These are phyloP conservation scores for Albatrellus ellisii DNA, from an alignment of 768 basidiomycete genomes.

Conservation along the genomic window DNA sequence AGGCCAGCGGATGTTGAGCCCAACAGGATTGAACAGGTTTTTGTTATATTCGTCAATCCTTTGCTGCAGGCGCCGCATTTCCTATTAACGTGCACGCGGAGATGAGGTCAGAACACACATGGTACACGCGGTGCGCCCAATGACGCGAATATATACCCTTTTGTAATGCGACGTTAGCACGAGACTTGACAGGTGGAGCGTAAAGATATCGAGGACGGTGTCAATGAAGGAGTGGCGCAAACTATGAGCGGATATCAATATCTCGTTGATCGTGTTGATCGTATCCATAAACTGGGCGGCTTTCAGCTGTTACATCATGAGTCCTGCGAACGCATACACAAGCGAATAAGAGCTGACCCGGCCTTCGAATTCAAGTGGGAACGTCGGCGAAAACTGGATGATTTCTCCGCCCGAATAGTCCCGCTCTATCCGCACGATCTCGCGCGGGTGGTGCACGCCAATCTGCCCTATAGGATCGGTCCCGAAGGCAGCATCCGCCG, in stretches of 20 bases:
- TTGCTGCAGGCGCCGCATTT: conserved; percentile 54
- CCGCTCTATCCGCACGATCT: conserved; percentile 82
- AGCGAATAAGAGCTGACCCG: conserved; percentile 43
- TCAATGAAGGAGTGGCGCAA: conserved; percentile 58
- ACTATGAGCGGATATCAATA: conserved; percentile 80
- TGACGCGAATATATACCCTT: conserved; percentile 34
- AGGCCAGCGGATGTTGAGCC: conserved; percentile 83
- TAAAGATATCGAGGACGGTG: conserved; percentile 67
- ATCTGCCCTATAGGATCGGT: conserved; percentile 74
- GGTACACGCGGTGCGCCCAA: too few relatives aligned
- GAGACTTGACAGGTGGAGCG: conserved; percentile 68
- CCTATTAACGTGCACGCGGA: conserved; percentile 30
- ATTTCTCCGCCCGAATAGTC: conserved; percentile 89
- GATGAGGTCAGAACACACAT: neutral
- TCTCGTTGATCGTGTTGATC: conserved; percentile 82
- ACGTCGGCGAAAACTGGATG: conserved; percentile 80
- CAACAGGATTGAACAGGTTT: conserved; percentile 70
- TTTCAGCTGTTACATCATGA: conserved; percentile 45
- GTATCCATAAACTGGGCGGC: conserved; percentile 85
- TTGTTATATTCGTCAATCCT: conserved; percentile 59
- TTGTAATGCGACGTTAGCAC: conserved; percentile 67
- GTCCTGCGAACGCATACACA: neutral
- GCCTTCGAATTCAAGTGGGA: conserved; percentile 86
- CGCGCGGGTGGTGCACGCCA: conserved; percentile 82
- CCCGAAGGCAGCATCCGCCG: conserved; percentile 66